Evolutionary conservation across 768 basidiomycete species (phyloP).

Genomic region (Agaricus blazei): DNA sequence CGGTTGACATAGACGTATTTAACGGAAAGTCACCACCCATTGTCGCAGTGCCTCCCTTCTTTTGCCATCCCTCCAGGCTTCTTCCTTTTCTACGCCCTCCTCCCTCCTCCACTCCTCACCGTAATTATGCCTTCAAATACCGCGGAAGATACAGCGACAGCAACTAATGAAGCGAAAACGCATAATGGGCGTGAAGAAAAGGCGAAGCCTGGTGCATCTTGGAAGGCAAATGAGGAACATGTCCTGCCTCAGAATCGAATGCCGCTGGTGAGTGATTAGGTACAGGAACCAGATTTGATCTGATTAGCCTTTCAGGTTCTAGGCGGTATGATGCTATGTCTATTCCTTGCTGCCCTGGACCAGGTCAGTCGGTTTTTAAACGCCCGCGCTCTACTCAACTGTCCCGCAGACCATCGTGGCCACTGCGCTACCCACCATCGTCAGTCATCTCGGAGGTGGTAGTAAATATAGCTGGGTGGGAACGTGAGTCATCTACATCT

Average conservation of each 20-base stretch:
- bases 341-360: slow-evolving; percentile 54
- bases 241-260: slow-evolving; percentile 51
- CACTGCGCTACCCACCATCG: slow-evolving; percentile 75
- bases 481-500: slow-evolving; percentile 34
- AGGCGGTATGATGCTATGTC: slow-evolving; percentile 36
- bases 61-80: not conserved
- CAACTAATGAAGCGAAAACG: not conserved
- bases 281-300: not conserved
- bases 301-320: slow-evolving; percentile 32
- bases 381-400: not conserved
- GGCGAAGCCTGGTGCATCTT: slow-evolving; percentile 41
- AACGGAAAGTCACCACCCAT: too few relatives aligned
- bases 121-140: slow-evolving; percentile 7
- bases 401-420: slow-evolving; percentile 56
- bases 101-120: not conserved
- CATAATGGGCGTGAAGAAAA: slow-evolving; percentile 9
- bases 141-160: slow-evolving; percentile 5
- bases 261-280: slow-evolving; percentile 30
- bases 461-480: slow-evolving; percentile 70
- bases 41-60: not conserved
- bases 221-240: slow-evolving; percentile 51
- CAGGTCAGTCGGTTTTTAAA: slow-evolving; percentile 35
- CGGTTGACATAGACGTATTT: too few relatives aligned
- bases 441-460: slow-evolving; percentile 57
- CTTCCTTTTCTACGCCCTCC: not conserved